Evolutionary conservation across 2,329 filamentous ascomycete genomes (phyloP), one percentile per base, ranked within the genome.

Genomic region (Phoma herbarum): DNA sequence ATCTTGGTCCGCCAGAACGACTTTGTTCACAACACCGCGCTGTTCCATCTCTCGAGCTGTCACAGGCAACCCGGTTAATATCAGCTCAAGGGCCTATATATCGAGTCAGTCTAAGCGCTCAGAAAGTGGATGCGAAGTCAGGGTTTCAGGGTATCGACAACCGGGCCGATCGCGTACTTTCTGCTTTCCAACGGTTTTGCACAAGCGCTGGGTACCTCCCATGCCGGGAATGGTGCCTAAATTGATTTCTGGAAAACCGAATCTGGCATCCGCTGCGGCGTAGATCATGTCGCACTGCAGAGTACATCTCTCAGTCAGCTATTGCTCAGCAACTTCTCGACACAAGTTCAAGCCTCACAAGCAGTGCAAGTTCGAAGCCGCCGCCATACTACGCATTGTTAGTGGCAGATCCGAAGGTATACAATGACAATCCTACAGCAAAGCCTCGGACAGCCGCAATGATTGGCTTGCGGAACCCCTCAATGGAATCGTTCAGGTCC

Each of bases 211-310:
- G 66, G 89, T 93, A 4, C 94, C 94, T 31, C 94, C 94, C 0
- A 91, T 93, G 5, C 94, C 95, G 4, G 95, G 94, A 57, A 97
- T 91, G 2, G 90, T 91, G 23, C 94, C 95, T 6, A 98, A 85
- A 81, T 93, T 97, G 81, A 98, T 92, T 81, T 99, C 94, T 2
- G 94, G 94, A 80, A 97, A 94, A 8, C 94, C 95, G 75, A 99
- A 97, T 73, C 90, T 95, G 69, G 94, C 93, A 20, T 80, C 86
- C 51, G 88, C 84, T 5, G 91, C 93, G 81, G 91, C 95, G 83
- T 97, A 97, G 57, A 98, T 82, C 68, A 97, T 88, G 77, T 98
- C 94, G 73, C 71, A 72, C 71, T 74, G 52, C 48, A 53, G 16
- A 25, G 16, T 35, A 28, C 26, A 41, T 23, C 18, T 31, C 44